Base-by-base conservation (phyloP, 179 eudicot genomes). In the Silene coronaria region DNA sequence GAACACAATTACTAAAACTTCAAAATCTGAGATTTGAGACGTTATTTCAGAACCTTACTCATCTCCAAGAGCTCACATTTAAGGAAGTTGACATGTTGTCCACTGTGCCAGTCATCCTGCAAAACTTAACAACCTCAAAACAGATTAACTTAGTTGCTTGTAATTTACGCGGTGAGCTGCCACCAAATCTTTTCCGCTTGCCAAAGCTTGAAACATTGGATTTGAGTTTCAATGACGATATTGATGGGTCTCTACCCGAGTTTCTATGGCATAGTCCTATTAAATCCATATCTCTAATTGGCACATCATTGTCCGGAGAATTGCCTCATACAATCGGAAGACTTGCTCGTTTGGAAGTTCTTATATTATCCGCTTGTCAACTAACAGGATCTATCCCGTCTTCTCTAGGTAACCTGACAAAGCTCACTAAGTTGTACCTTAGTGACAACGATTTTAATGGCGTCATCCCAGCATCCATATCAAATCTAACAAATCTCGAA, bases 11-110 rank as follows among this genome's bases (percentile, higher is more conserved):
- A 8, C 22, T 57, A n/a, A 64, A 59, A 23, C 82, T 85, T 10
- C 21, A 72, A 48, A 80, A 70, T 5, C 86, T 82, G 2, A 67
- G 80, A 70, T 36, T 87, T 6, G 36, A 24, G 0, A 77, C 17
- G n/a, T 73, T 89, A 27, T 14, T 85, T 72, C 73, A 28, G 34
- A 87, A 84, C 77, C 67, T 81, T 1, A 72, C 76, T 13, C 24
- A 30, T 27, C 75, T 89, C 17, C 38, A 0, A 12, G 76, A 78
- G 62, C 92, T 89, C 10, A 11, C 48, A 74, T 84, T 87, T 21
- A 78, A 80, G 66, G 67, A 80, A 0, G 82, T 84, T 16, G 79
- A 82, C 30, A 79, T 84, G 65, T 77, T 85, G 0, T 74, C 78
- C 34, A 8, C 23, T 6, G 73, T 76, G 65, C 78, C 73, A 12